Evolutionary conservation across 169 alveolate genomes (phyloP).

Genomic region (Besnoitia besnoiti): DNA sequence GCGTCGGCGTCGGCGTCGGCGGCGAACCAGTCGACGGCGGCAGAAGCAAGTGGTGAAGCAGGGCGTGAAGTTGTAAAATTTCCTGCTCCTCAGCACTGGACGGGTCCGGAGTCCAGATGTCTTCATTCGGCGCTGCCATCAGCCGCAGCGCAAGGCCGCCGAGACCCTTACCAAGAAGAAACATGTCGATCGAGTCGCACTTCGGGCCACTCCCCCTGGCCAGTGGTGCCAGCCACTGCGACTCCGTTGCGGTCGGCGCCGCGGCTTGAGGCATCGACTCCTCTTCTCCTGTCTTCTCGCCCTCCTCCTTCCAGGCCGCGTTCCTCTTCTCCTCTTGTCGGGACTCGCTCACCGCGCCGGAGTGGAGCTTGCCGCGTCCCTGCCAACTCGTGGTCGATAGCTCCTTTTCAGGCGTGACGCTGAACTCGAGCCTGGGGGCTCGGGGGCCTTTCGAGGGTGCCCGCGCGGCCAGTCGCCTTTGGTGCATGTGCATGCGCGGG

Average conservation of each 20-base stretch:
- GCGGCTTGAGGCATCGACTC: background rate
- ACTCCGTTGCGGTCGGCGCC: background rate
- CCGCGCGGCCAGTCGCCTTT: too few species aligned
- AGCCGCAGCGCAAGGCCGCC: conserved; percentile 25
- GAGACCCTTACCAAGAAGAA: background rate
- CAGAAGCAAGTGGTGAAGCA: background rate
- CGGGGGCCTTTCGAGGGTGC: too few species aligned
- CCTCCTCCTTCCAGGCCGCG: background rate
- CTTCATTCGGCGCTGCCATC: conserved; percentile 20
- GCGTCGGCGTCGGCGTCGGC: background rate
- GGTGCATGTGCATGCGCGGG: too few species aligned
- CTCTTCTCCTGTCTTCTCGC: background rate
- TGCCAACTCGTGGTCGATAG: too few species aligned
- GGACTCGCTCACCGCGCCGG: too few species aligned
- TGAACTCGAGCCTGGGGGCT: too few species aligned
- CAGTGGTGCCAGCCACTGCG: background rate
- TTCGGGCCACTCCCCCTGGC: background rate
- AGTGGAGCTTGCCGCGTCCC: too few species aligned
- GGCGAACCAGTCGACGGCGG: background rate
- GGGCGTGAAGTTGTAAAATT: background rate
- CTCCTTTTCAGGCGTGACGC: too few species aligned
- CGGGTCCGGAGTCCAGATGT: background rate
- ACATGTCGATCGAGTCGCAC: background rate
- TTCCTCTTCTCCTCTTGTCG: background rate
- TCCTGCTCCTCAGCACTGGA: background rate